Base-by-base conservation (phyloP, 257 asterid genomes). In the Solanum virginianum region DNA sequence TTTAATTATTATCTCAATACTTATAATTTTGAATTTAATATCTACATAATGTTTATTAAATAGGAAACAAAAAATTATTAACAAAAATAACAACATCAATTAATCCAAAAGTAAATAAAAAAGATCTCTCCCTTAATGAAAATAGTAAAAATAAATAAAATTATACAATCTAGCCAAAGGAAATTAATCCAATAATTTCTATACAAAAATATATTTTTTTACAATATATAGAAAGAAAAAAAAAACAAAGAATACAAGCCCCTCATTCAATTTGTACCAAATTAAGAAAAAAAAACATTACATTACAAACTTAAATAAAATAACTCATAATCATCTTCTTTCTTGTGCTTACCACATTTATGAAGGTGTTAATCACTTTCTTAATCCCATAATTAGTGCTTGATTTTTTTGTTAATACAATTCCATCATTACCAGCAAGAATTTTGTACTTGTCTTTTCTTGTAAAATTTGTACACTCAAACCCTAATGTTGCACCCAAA, bases 381-480 rank as follows among this genome's bases (percentile, higher is more conserved):
- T 59, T 84, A 22, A 84, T 62, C 75, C 83, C 83, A 74, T 72
- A 72, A 18, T 72, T 80, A 24, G 29, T 79, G 45, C 62, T 71
- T 8, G 77, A 43, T 41, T 10, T 54, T 7, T 84, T 4, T 29
- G 74, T 39, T 1, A 84, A 41, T 36, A 36, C 41, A 36, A 36
- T 36, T 13, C 92, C 92, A 75, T 90, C 92, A 0, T 83, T 89
- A 59, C 90, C 90, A 20, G 89, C 89, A 54, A 90, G 86, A 4
- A 83, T 89, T 29, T 49, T 82, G 68, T 90, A 90, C 89, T 87
- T 90, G 18, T 89, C 91, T 84, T 84, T 89, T 87, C 92, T 90
- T 0, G 91, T 88, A 84, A 88, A 69, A 41, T 84, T 82, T 6
- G 92, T 90, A 60, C 91, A 87, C 65, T 87, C 87, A 43, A 84